Conservation (phyloP, 176 grass and related monocot species). For the Dactylis glomerata region DNA sequence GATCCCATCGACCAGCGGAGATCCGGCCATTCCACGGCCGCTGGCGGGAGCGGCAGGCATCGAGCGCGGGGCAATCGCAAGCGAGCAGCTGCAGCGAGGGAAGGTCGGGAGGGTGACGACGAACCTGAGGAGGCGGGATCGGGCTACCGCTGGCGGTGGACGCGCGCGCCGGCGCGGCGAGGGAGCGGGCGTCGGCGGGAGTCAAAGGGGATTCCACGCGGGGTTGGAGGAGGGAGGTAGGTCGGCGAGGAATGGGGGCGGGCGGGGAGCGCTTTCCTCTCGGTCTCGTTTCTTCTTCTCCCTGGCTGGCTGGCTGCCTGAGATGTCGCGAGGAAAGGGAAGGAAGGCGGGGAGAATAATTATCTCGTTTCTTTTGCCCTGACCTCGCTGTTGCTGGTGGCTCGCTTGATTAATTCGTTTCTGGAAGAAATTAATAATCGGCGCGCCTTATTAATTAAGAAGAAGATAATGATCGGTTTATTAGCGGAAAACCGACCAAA, state of each 20-base stretch:
- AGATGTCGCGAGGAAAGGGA: background rate
- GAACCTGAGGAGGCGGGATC: conserved; percentile 39
- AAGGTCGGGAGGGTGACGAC: background rate
- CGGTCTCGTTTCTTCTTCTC: background rate
- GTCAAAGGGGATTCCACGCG: conserved; percentile 40
- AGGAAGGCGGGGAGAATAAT: background rate
- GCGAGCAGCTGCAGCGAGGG: background rate
- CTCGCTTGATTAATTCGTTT: background rate
- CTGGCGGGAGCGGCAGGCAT: background rate
- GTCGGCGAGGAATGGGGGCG: background rate
- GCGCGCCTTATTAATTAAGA: no score
- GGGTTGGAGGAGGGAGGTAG: background rate
- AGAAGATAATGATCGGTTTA: no score
- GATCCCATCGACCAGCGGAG: background rate
- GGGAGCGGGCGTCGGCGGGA: background rate
- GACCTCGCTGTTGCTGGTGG: background rate
- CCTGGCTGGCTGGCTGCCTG: background rate
- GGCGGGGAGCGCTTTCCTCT: conserved; percentile 27
- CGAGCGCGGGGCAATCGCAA: background rate
- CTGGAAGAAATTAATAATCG: no score
- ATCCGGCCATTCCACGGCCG: background rate
- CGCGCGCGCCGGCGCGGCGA: background rate
- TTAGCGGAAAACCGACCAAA: no score
- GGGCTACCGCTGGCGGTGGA: background rate
- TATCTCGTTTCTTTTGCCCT: background rate